A percentile compares a stretch with the other conserved stretches of the same genome.
These are phyloP conservation scores for Radiomyces spectabilis DNA, from an alignment of 192 early-diverging fungal genomes.

Conservation along the genomic window DNA sequence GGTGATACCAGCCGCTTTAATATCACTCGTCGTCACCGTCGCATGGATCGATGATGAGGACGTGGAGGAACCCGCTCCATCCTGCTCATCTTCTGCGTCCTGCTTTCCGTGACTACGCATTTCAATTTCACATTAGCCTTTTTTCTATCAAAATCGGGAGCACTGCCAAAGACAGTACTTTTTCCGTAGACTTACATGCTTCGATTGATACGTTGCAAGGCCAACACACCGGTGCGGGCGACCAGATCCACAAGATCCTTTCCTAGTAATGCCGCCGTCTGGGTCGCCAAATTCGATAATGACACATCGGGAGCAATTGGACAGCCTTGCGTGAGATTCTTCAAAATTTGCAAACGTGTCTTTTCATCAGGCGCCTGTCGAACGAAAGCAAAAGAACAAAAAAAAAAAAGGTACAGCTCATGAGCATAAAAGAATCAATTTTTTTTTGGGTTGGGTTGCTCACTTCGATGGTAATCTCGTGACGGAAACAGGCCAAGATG, in stretches of 20 bases:
- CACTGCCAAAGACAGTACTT: too few relatives aligned
- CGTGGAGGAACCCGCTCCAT: too few relatives aligned
- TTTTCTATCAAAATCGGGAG: too few relatives aligned
- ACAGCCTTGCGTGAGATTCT: constrained; percentile 42
- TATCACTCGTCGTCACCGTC: constrained; percentile 36
- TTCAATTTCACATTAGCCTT: too few relatives aligned
- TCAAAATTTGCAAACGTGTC: constrained; percentile 57
- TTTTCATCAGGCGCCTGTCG: constrained; percentile 61
- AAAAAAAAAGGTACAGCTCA: not conserved
- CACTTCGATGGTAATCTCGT: constrained; percentile 67
- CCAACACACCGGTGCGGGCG: constrained; percentile 59
- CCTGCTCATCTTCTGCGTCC: too few relatives aligned
- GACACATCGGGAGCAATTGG: constrained; percentile 73
- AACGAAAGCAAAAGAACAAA: too few relatives aligned
- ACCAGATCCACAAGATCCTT: constrained; percentile 78
- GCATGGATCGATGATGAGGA: too few relatives aligned
- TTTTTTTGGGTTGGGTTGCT: too few relatives aligned
- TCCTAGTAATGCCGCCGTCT: constrained; percentile 87
- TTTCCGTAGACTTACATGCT: constrained; percentile 24
- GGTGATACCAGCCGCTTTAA: constrained; percentile 61
- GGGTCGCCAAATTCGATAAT: constrained; percentile 66
- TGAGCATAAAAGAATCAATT: too few relatives aligned
- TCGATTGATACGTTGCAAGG: constrained; percentile 50
- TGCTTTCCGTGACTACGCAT: too few relatives aligned
- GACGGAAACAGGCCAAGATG: constrained; percentile 71